Percentiles rank a stretch among this genome's conserved stretches.
Evolutionary conservation across 345 rosid species (phyloP).

Genomic region (Zanthoxylum bungeanum): DNA sequence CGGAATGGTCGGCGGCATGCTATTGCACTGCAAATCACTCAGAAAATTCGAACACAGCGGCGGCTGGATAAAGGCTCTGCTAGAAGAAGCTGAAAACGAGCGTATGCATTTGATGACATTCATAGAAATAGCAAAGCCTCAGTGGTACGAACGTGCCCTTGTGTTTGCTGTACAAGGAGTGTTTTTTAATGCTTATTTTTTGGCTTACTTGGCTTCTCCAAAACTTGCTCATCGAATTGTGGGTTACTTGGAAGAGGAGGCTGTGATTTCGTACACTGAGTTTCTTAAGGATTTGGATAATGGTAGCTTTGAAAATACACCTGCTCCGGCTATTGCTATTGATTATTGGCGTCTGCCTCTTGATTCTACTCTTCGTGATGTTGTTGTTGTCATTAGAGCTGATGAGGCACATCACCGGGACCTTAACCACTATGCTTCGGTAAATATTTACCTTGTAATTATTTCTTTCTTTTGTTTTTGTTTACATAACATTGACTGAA

Average conservation of each 20-base stretch:
- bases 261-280: slow-evolving; percentile 54
- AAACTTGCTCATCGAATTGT: slow-evolving; percentile 58
- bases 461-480: too few relatives aligned
- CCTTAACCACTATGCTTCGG: slow-evolving; percentile 67
- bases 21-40: slow-evolving; percentile 55
- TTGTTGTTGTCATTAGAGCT: slow-evolving; percentile 52
- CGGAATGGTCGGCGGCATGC: slow-evolving; percentile 74
- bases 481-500: too few relatives aligned
- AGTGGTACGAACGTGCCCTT: slow-evolving; percentile 56
- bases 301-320: slow-evolving; percentile 46
- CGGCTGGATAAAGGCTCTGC: slow-evolving; percentile 63
- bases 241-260: slow-evolving; percentile 65
- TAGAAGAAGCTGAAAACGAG: slow-evolving; percentile 69
- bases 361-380: slow-evolving; percentile 56
- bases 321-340: slow-evolving; percentile 62
- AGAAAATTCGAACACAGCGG: slow-evolving; percentile 60
- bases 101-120: slow-evolving; percentile 72
- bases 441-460: slow-evolving; percentile 12
- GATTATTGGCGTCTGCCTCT: slow-evolving; percentile 61
- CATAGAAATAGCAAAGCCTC: slow-evolving; percentile 49
- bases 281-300: slow-evolving; percentile 56
- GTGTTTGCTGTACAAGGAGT: slow-evolving; percentile 58
- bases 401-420: slow-evolving; percentile 72
- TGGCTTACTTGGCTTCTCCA: slow-evolving; percentile 48
- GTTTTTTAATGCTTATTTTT: slow-evolving; percentile 55